Base-by-base conservation (phyloP, 2,329 filamentous ascomycete genomes). In the Trichocomaceae sp. region DNA sequence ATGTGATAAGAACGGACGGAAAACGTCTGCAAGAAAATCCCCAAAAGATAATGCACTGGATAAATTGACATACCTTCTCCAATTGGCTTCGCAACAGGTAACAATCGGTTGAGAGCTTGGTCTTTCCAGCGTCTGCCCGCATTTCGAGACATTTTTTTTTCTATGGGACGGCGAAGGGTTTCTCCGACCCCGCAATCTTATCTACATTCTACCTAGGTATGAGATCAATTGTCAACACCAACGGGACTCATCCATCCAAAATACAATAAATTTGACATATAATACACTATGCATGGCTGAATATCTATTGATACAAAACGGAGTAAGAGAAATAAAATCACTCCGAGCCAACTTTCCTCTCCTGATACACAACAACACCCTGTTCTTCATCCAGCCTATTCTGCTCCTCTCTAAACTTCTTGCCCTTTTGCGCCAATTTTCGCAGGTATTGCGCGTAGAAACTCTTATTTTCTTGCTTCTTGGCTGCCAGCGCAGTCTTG, bases 371-470 rank as follows among this genome's bases (percentile, higher is more conserved):
- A 45, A 71, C 61, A 35, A 69, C 58, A 2, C 76, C 76, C 20
- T 70, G 63, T 46, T 69, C 64, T 55, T 75, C 69, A 55, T 85
- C 81, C 29, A 77, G 63, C 63, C 75, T 62, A 54, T 83, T 79
- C 65, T 85, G 74, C 59, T 71, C 57, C 52, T 75, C 64, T 56
- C 89, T 81, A 69, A 80, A 86, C 49, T 67, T 57, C 44, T 80
- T 77, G 7, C 90, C 89, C 51, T 74, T 65, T 12, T 75, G 62
- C 52, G 78, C 83, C 59, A 82, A 68, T 1, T 58, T 56, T 10
- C 67, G 66, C 47, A 76, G 58, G 42, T 60, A 61, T 20, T 58
- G 57, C 20, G 72, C 61, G 52, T 83, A 82, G 65, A 74, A 77
- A 22, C 73, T 69, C 2, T 65, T 62, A 13, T 76, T 72, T 10